Percentiles rank a stretch among this genome's conserved stretches.
Conservation (phyloP, 2,329 filamentous ascomycete species). For the Exophiala phaeomuriformis region DNA sequence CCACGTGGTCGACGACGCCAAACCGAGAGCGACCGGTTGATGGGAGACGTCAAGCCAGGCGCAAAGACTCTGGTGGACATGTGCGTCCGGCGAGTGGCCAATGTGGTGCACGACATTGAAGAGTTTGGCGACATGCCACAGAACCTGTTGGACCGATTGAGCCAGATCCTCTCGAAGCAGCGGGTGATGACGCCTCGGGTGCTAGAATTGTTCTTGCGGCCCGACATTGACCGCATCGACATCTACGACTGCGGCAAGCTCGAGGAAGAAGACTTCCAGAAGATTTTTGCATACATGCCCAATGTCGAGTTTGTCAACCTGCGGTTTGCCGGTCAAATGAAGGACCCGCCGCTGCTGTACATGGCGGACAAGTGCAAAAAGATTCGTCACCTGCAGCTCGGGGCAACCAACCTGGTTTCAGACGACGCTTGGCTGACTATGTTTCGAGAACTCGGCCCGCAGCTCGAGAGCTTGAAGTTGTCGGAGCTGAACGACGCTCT, state of each 20-base stretch:
- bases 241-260: constrained; percentile 62
- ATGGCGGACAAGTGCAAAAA: constrained; percentile 63
- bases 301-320: constrained; percentile 64
- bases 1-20: constrained; percentile 62
- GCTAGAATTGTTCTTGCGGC: constrained; percentile 42
- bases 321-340: constrained; percentile 84
- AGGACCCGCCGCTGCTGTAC: constrained; percentile 75
- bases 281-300: constrained; percentile 70
- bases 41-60: constrained; percentile 52
- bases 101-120: constrained; percentile 57
- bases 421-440: constrained; percentile 67
- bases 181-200: constrained; percentile 48
- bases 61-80: constrained; percentile 44
- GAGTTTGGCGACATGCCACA: constrained; percentile 58
- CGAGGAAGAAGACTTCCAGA: constrained; percentile 65
- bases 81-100: constrained; percentile 55
- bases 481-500: constrained; percentile 81
- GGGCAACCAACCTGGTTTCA: constrained; percentile 76
- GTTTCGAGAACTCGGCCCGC: constrained; percentile 57
- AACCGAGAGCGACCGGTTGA: constrained; percentile 74
- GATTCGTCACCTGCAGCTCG: constrained; percentile 68
- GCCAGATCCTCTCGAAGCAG: constrained; percentile 58
- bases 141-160: constrained; percentile 49
- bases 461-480: constrained; percentile 63
- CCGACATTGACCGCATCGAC: constrained; percentile 49